Base-by-base conservation (phyloP, 495 filamentous ascomycete genomes). In the Aspergillus olivimuriae region DNA sequence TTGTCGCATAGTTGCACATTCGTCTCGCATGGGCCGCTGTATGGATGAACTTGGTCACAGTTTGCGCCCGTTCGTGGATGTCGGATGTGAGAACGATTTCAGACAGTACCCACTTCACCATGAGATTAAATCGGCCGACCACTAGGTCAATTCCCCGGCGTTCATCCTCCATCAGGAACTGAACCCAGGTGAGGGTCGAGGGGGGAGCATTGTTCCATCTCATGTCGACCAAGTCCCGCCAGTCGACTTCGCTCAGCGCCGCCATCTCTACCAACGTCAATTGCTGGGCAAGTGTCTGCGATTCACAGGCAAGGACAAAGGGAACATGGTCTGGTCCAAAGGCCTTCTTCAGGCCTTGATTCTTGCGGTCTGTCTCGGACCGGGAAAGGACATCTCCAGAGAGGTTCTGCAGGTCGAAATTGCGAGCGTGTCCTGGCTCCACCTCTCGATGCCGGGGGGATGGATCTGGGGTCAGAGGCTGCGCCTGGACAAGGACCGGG, bases 201-300 rank as follows among this genome's bases (percentile, higher is more conserved):
- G 81, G 73, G 12, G 81, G 76, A 40, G 86, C 81, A 41, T 78
- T 86, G 51, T 83, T 87, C 89, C 89, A 96, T 43, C 79, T 80
- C 76, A 99, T 85, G 22, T 96, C 88, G 40, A 99, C 89, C 35
- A 99, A 72, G 56, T 99, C 94, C 57, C 84, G 89, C 94, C 94
- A 99, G 65, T 96, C 90, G 40, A 99, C 84, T 55, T 97, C 94
- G 51, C 89, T 89, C 35, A 99, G 66, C 0, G 94, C 94, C 55
- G 95, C 90, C 68, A 94, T 94, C 61, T 99, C 94, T 41, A 99
- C 86, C 32, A 99, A 69, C 0, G 90, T 96, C 52, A 97, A 83
- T 61, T 97, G 94, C 61, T 97, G 86, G 5, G 94, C 92, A 30
- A 99, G 74, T 16, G 86, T 69, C 41, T 89, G 84, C 9, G 90